These are phyloP conservation scores for Grosmannia huntii DNA, from an alignment of 2,329 filamentous ascomycete genomes.

Conservation along the genomic window DNA sequence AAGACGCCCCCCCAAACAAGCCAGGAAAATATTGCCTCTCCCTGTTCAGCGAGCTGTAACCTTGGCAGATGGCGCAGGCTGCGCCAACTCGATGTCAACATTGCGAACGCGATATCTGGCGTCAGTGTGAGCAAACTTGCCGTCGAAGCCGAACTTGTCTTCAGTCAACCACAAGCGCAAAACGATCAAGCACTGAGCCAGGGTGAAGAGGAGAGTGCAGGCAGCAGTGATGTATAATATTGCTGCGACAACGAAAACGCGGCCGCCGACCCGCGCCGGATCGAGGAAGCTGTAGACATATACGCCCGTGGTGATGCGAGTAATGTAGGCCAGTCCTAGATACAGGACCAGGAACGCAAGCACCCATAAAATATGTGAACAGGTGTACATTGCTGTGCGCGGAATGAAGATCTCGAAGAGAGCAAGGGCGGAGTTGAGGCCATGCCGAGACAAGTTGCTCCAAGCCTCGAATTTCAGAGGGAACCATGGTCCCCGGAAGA, in stretches of 20 bases:
- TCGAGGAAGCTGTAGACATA: slow-evolving; percentile 76
- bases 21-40: too few relatives aligned
- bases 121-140: not conserved
- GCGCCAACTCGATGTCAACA: not conserved
- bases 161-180: slow-evolving; percentile 36
- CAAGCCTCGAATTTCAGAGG: slow-evolving; percentile 38
- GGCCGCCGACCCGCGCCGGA: slow-evolving; percentile 30
- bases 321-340: slow-evolving; percentile 62
- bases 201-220: slow-evolving; percentile 37
- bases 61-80: not conserved
- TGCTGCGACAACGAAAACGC: slow-evolving; percentile 48
- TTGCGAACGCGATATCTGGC: not conserved
- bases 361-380: slow-evolving; percentile 54
- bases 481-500: slow-evolving; percentile 43
- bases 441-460: slow-evolving; percentile 62
- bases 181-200: slow-evolving; percentile 38
- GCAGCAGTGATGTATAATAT: slow-evolving; percentile 45
- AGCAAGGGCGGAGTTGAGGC: slow-evolving; percentile 59
- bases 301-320: slow-evolving; percentile 53
- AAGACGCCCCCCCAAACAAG: too few relatives aligned
- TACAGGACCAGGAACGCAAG: slow-evolving; percentile 61
- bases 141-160: slow-evolving; percentile 15
- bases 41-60: not conserved
- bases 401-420: slow-evolving; percentile 63
- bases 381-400: slow-evolving; percentile 47